Conservation (phyloP, 1,284 basidiomycete genomes). For the Fomitopsis pinicola region DNA sequence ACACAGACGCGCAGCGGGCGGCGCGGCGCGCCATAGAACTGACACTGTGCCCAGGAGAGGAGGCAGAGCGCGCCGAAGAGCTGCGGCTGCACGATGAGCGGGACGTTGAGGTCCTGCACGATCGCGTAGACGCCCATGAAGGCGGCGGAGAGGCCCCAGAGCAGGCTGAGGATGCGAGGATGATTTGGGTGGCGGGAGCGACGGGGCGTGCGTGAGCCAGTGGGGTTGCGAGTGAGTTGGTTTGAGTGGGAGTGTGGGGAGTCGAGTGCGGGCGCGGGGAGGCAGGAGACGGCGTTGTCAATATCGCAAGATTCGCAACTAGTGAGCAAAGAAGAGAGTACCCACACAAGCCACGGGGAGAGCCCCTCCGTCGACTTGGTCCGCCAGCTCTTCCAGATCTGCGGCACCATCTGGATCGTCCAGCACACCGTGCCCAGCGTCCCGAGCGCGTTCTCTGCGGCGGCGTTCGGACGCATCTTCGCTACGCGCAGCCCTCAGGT, state of each 20-base stretch:
- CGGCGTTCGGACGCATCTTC: neutral
- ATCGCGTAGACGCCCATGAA: constrained; percentile 71
- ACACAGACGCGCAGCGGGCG: constrained; percentile 31
- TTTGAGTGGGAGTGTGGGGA: no score
- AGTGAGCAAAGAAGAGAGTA: neutral
- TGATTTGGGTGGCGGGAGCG: no score
- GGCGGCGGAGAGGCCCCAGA: constrained; percentile 62
- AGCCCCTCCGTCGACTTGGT: constrained; percentile 71
- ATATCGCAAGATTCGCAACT: neutral
- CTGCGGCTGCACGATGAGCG: constrained; percentile 75
- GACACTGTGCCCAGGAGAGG: constrained; percentile 67
- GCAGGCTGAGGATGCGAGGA: constrained; percentile 35
- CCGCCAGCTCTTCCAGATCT: constrained; percentile 76
- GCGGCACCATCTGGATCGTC: constrained; percentile 70
- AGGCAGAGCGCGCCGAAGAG: constrained; percentile 62
- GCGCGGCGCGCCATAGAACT: constrained; percentile 47
- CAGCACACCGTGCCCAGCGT: constrained; percentile 54
- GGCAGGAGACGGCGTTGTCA: neutral
- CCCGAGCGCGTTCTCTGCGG: constrained; percentile 2
- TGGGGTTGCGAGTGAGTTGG: no score
- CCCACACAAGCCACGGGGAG: constrained; percentile 64
- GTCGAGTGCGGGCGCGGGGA: no score
- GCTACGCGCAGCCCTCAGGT: neutral
- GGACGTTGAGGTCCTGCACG: constrained; percentile 66
- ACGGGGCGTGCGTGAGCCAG: no score